Evolutionary conservation across 2,329 filamentous ascomycete genomes (phyloP).

Genomic region (Coniochaeta ligniaria): DNA sequence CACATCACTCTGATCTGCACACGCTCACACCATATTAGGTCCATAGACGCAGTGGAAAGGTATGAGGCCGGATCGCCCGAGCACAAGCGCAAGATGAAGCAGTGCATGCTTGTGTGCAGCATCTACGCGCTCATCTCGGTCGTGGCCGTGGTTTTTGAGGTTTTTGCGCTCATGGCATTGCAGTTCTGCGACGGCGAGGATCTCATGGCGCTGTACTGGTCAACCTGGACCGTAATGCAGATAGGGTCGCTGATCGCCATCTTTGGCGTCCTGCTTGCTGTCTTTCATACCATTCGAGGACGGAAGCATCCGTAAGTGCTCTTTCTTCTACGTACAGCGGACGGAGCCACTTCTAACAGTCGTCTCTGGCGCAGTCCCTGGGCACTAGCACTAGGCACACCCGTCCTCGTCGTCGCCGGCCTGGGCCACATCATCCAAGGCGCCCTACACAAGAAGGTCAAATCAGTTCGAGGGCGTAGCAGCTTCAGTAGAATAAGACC

Average conservation of each 20-base stretch:
- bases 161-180: conserved; percentile 43
- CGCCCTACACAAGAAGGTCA: conserved; percentile 26
- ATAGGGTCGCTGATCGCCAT: conserved; percentile 52
- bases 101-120: conserved; percentile 34
- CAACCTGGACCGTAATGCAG: conserved; percentile 54
- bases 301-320: conserved; percentile 42
- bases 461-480: conserved; percentile 11
- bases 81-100: conserved; percentile 27
- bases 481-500: conserved; percentile 8
- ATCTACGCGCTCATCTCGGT: conserved; percentile 37
- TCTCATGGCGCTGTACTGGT: conserved; percentile 53
- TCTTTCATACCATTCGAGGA: conserved; percentile 41
- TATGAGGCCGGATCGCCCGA: conserved; percentile 17
- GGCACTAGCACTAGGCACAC: conserved; percentile 53
- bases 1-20: neutral
- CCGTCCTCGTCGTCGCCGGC: conserved; percentile 51
- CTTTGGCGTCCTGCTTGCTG: conserved; percentile 45
- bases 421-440: conserved; percentile 40
- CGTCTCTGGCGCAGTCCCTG: conserved; percentile 27
- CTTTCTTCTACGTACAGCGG: neutral
- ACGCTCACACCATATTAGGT: conserved; percentile 11
- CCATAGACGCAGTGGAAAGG: conserved; percentile 21
- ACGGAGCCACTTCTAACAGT: neutral
- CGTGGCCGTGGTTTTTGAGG: conserved; percentile 43
- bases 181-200: conserved; percentile 56